Conservation (phyloP, 208 protist species). For the Leishmania arabica region DNA sequence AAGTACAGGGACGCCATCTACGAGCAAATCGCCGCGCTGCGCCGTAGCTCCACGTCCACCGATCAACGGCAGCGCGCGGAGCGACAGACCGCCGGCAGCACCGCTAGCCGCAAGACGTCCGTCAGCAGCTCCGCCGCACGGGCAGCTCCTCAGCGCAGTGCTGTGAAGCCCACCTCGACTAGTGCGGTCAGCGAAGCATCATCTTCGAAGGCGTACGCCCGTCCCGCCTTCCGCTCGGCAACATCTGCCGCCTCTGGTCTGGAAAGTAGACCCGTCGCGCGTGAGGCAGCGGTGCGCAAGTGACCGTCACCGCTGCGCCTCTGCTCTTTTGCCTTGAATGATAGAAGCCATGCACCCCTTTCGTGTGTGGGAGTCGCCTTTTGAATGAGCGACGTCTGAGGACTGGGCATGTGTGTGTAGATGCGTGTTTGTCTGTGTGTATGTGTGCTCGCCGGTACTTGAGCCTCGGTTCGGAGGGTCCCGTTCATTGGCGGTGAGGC, state of each 20-base stretch:
- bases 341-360: not conserved
- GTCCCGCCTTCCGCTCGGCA: conserved; percentile 11
- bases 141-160: conserved; percentile 3
- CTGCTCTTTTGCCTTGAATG: not conserved
- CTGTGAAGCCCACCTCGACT: conserved; percentile 12
- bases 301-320: conserved; percentile 3
- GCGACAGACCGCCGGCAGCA: conserved; percentile 12
- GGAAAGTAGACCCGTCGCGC: conserved; percentile 24
- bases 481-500: not conserved
- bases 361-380: not conserved
- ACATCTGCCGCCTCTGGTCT: conserved; percentile 8
- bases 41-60: conserved; percentile 19
- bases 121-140: conserved; percentile 12
- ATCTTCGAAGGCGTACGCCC: conserved; percentile 14
- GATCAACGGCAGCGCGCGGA: conserved; percentile 19
- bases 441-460: not conserved
- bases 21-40: conserved; percentile 75
- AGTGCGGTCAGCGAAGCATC: not conserved
- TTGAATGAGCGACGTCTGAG: not conserved
- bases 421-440: too few species aligned
- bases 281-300: conserved; percentile 23
- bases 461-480: not conserved
- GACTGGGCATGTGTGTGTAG: not conserved
- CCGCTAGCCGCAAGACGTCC: conserved; percentile 15
- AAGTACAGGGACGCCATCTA: conserved; percentile 95